These are phyloP conservation scores for Fusarium proliferatum DNA, from an alignment of 2,329 filamentous ascomycete species.

Conservation along the genomic window DNA sequence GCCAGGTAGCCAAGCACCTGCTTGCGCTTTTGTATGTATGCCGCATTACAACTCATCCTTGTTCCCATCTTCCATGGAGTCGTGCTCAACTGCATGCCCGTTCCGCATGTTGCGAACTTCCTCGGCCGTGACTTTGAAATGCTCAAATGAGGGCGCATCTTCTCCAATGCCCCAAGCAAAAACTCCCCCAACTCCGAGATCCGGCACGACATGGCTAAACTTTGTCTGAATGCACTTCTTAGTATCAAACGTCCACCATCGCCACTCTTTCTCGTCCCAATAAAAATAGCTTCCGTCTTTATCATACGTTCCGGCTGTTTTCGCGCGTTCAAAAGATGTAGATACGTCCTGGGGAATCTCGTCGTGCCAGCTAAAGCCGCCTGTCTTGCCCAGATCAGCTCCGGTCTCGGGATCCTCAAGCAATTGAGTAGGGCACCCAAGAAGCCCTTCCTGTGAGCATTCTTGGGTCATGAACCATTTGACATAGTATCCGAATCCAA, in stretches of 20 bases:
- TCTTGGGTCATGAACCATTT: constrained; percentile 70
- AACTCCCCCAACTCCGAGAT: constrained; percentile 71
- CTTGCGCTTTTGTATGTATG: background rate
- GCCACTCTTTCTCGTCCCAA: constrained; percentile 66
- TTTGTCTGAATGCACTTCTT: constrained; percentile 69
- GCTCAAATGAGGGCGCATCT: constrained; percentile 62
- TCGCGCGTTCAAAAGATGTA: constrained; percentile 68
- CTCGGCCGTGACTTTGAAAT: constrained; percentile 51
- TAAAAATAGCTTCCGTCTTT: constrained; percentile 76
- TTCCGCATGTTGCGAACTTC: constrained; percentile 34
- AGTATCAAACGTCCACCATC: constrained; percentile 83
- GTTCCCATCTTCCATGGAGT: background rate
- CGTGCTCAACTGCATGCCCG: background rate
- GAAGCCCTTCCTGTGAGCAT: constrained; percentile 54
- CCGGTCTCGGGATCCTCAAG: constrained; percentile 70
- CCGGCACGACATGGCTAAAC: constrained; percentile 67
- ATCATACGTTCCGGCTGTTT: constrained; percentile 60
- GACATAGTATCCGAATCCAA: constrained; percentile 75
- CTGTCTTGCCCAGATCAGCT: constrained; percentile 66
- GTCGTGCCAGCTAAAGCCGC: constrained; percentile 70
- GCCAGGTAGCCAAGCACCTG: background rate
- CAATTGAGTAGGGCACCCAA: constrained; percentile 65
- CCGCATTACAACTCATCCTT: constrained; percentile 47
- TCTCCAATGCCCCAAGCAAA: constrained; percentile 83
- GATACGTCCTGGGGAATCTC: constrained; percentile 63